Base-by-base conservation (phyloP, 148 eudicot species). In the Hydrangea macrophylla region DNA sequence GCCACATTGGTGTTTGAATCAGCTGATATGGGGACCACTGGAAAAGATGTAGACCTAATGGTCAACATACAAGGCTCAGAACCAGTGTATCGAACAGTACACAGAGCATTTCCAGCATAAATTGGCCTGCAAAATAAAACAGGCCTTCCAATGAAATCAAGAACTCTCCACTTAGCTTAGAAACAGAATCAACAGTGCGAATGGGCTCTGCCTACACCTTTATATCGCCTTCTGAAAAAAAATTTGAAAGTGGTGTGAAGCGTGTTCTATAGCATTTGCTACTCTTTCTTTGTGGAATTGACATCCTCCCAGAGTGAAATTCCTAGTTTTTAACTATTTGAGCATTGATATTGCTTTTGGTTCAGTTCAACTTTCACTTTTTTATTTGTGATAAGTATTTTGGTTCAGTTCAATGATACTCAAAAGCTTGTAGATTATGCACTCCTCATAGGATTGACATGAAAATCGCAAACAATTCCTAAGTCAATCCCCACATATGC, bases 101-200 rank as follows among this genome's bases (percentile, higher is more conserved):
- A 84, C 57, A 93, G 92, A 77, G 98, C 98, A 83, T 93, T 93
- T 55, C 98, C 98, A 56, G 98, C 98, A 86, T 90, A 93, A 33
- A 93, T 85, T 70, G 98, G 98, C 87, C 98, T 93, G 88, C 36
- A 65, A 82, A 30, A 74, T 23, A 42, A 63, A 72, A 68, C 54
- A 64, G 65, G 24, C 37, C 11, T n/a, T 37, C 55, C 26, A 30
- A 53, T 31, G 50, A 20, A 62, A 61, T 27, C 25, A 42, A 32
- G 11, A 40, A 55, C 55, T 24, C 33, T 36, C 61, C 70, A 24
- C 70, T 55, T 54, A 9, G 31, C 18, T 32, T 36, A 32, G 17
- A 66, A 18, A 66, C 42, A 13, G 24, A 15, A n/a, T 3, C 27
- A 36, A 50, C 3, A 66, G 59, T 36, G n/a, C n/a, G 1, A 36